These are phyloP conservation scores for Acanthamoeba culbertsoni DNA, from an alignment of 208 protist genomes.

Conservation along the genomic window DNA sequence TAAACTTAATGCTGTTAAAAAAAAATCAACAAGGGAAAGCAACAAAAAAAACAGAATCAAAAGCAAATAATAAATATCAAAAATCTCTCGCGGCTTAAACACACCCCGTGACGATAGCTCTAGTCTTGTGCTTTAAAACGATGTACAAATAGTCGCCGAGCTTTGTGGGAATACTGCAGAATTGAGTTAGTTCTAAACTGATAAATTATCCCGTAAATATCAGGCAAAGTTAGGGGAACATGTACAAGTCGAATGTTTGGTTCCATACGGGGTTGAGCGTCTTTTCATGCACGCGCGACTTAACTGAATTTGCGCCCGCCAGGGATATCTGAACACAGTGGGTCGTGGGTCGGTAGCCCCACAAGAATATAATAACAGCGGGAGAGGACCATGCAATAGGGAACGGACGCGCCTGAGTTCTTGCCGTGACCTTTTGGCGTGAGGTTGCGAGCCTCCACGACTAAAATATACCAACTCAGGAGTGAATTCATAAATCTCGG, in stretches of 20 bases:
- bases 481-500: not conserved
- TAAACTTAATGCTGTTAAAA: too few species aligned
- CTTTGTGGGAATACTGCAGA: not conserved
- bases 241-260: constrained; percentile 30
- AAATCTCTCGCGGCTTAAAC: too few species aligned
- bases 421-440: not conserved
- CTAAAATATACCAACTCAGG: not conserved
- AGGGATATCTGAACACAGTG: not conserved
- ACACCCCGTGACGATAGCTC: not conserved
- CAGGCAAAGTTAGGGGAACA: not conserved
- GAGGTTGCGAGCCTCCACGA: not conserved
- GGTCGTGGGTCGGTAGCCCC: not conserved
- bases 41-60: not conserved
- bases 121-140: not conserved
- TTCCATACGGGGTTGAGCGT: constrained; percentile 47
- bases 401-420: not conserved
- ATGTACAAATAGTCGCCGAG: constrained; percentile 28
- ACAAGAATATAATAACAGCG: not conserved
- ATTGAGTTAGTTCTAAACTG: not conserved
- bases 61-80: too few species aligned
- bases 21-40: not conserved
- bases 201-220: not conserved
- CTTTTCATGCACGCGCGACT: not conserved
- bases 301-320: not conserved
- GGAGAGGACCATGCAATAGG: not conserved